Percentiles rank a stretch among this genome's conserved stretches.
Evolutionary conservation across 163 green algal genomes (phyloP).

Genomic region (Chlamydomonas reinhardtii): DNA sequence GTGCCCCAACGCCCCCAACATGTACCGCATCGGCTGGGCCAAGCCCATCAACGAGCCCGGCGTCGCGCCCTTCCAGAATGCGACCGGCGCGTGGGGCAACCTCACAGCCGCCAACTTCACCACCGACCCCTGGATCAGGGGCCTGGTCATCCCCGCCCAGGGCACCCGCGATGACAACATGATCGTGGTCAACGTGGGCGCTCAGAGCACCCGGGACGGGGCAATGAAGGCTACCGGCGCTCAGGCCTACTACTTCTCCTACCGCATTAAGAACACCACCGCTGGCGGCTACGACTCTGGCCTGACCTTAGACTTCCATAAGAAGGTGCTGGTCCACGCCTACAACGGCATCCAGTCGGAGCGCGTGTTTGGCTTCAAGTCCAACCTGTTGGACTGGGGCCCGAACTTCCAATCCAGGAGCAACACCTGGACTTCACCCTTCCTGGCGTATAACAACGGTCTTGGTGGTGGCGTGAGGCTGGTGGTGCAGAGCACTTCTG

Average conservation of each 20-base stretch:
- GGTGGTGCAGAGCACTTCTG: not conserved
- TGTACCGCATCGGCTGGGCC: constrained; percentile 31
- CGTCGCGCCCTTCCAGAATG: not conserved
- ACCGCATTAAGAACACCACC: not conserved
- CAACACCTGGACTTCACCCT: not conserved
- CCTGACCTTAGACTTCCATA: not conserved
- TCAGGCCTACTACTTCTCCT: not conserved
- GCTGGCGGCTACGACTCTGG: not conserved
- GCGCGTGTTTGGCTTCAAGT: not conserved
- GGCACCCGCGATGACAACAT: constrained; percentile 12
- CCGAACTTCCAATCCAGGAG: not conserved
- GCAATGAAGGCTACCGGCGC: not conserved
- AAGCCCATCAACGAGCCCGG: not conserved
- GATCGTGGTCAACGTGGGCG: not conserved
- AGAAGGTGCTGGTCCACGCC: not conserved
- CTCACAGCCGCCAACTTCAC: constrained; percentile 7
- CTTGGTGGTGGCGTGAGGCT: not conserved
- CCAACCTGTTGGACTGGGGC: not conserved
- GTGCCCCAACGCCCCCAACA: not conserved
- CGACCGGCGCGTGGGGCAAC: not conserved
- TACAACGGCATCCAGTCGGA: not conserved
- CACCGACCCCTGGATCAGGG: not conserved
- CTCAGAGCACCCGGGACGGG: not conserved
- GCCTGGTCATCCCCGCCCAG: not conserved
- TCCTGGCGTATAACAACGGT: not conserved